phyloP scores from a whole-genome alignment of 208 protist genomes.

The Crithidia fasciculata region DNA sequence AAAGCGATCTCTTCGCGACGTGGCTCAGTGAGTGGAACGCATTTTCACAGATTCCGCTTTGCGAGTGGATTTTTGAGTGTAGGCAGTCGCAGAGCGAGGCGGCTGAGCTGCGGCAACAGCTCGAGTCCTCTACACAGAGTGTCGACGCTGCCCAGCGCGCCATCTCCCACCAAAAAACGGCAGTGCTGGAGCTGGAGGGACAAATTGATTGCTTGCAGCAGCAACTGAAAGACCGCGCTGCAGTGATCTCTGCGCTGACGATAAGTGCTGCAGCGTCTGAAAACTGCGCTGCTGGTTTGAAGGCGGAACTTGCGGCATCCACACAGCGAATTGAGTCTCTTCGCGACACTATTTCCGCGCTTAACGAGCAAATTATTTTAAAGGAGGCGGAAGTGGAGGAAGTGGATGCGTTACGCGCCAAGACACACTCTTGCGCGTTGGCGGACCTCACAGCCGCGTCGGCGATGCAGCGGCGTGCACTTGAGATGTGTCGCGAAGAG shows the following conservation, averaged over 20 bases:
- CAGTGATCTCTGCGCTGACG: not conserved
- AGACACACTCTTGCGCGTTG: not conserved
- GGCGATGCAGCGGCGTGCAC: not conserved
- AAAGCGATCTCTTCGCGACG: constrained; percentile 1
- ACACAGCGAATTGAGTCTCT: not conserved
- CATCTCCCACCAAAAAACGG: not conserved
- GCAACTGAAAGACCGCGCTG: not conserved
- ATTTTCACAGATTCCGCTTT: not conserved
- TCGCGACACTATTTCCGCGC: not conserved
- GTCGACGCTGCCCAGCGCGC: not conserved
- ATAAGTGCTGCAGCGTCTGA: not conserved
- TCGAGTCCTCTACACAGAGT: not conserved
- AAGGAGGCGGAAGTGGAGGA: constrained; percentile 3
- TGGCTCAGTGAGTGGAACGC: constrained; percentile 9
- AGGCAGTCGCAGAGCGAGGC: not conserved
- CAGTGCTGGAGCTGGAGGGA: not conserved
- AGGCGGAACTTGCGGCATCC: not conserved
- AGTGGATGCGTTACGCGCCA: not conserved
- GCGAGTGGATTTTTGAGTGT: not conserved
- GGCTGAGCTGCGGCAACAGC: not conserved
- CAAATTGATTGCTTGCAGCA: not conserved
- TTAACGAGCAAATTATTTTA: constrained; percentile 9
- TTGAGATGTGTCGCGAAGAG: constrained; percentile 6
- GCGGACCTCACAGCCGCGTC: not conserved
- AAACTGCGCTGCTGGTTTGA: not conserved